Conservation (phyloP, 345 rosid genomes). For the Viola odorata region DNA sequence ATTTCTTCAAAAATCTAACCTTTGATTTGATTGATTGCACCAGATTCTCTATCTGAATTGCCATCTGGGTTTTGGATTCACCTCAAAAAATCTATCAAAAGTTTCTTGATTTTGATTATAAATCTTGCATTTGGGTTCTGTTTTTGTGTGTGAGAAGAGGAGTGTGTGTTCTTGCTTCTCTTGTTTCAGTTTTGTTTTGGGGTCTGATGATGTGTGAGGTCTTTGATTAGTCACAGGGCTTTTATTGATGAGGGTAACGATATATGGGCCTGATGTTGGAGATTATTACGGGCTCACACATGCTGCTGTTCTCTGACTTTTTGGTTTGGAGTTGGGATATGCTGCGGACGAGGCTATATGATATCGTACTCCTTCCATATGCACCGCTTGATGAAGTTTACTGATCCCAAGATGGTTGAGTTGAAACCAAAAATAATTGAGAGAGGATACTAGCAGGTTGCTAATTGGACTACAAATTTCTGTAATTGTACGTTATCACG, state of each 20-base stretch:
- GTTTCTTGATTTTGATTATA: too few species aligned
- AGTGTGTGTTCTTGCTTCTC: neutral
- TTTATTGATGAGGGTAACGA: neutral
- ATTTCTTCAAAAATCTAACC: slow-evolving; percentile 49
- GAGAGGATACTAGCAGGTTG: too few species aligned
- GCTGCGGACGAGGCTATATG: too few species aligned
- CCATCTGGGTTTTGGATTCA: slow-evolving; percentile 31
- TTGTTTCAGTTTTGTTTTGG: neutral
- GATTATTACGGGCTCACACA: slow-evolving; percentile 8
- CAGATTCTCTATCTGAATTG: slow-evolving; percentile 60
- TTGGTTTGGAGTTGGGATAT: neutral
- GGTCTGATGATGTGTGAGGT: neutral
- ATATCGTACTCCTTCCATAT: too few species aligned
- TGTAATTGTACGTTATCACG: too few species aligned
- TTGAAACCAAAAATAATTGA: too few species aligned
- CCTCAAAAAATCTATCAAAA: neutral
- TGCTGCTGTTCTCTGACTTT: neutral
- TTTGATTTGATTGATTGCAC: slow-evolving; percentile 87
- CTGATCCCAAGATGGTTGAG: too few species aligned
- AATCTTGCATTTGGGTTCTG: neutral
- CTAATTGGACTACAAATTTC: too few species aligned
- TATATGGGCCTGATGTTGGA: neutral
- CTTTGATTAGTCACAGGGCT: neutral
- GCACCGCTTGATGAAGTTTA: too few species aligned
- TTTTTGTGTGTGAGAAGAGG: neutral